Base-by-base conservation (phyloP, 371 early-diverging fungal species). In the Mycotypha africana region DNA sequence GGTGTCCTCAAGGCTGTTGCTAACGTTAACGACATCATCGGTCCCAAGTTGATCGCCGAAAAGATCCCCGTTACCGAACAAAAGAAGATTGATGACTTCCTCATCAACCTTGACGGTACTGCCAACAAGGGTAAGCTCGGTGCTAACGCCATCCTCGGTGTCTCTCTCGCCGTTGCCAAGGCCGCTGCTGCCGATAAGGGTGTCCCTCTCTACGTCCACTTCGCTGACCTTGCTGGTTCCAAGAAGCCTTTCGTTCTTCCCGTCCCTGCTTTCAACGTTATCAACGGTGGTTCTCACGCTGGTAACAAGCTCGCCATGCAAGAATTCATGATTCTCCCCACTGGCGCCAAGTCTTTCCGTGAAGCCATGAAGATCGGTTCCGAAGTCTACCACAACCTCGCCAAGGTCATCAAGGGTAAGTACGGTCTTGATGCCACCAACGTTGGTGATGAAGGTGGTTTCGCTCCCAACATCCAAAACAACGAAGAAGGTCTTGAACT, bases 381-480 rank as follows among this genome's bases (percentile, higher is more conserved):
- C 34, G 96, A 97, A 78, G 95, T 97, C 54, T 99, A 98, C 83
- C 92, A 95, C 77, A 62, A 79, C 62, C 79, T 99, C 49, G 98
- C 97, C 84, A 48, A 67, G 16, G 93, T 94, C 53, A 97, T 99
- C 83, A 95, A 95, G 85, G 74, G 81, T 68, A 92, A 97, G 85
- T 99, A 98, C 75, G 97, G 98, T 47, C 92, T 89, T 67, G 98
- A 97, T 68, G 92, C 95, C 59, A 96, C 94, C 76, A 93, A 94
- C 68, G 99, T 99, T 51, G 99, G 99, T 67, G 99, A 99, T 67
- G 99, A 99, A 79, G 99, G 99, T 67, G 99, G 99, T 56, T 99
- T 99, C 71, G 99, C 99, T 36, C 99, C 99, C 65, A 98, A 98
- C 78, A 93, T 99, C 59, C 93, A 93, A 78, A 88, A 94, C 64